Evolutionary conservation across 2,329 filamentous ascomycete genomes (phyloP), one percentile per base, ranked within the genome.

Genomic region (Diaporthe amygdali): DNA sequence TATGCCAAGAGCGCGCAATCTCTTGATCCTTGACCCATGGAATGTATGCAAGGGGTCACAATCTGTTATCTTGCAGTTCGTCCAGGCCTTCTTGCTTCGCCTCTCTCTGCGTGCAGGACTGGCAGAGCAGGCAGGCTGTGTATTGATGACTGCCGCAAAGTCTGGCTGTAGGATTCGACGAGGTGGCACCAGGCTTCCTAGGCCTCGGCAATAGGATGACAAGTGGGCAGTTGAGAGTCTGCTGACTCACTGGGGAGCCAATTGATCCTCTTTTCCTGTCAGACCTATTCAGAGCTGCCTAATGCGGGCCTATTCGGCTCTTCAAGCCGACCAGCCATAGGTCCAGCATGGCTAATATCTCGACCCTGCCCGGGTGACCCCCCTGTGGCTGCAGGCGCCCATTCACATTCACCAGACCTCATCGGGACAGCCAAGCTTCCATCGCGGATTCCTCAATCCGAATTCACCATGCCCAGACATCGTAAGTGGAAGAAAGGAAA

Each of bases 391-490:
- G 17, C 37, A 61, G 15, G 37, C 20, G 25, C 37, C 37, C 8
- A n/a, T n/a, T 25, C 20, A 14, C 22, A 14, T 3, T 41, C 22
- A 34, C 17, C 39, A 63, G 27, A 30, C 55, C 55, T 47, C 59
- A 47, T 63, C 56, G 32, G 56, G 39, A 32, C 25, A 20, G 59
- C 59, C 41, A 63, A 47, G 59, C 59, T 63, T 47, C 41, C 59
- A 63, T 47, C 20, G 56, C 56, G 56, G 25, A 63, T 63, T 63
- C 12, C 39, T 44, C 37, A 63, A 63, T 5, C 34, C n/a, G 20
- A 39, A 39, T 46, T 5, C 56, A 34, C 17, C 39, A 63, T 27
- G 56, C 56, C 56, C 25, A 46, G 37, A 15, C 37, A 14, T 44
- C 15, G 20, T 4, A 25, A 47, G 56, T 1, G 22, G 14, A n/a